Conservation (phyloP, 805 yeast species). For the Jamesozyma hellenica region DNA sequence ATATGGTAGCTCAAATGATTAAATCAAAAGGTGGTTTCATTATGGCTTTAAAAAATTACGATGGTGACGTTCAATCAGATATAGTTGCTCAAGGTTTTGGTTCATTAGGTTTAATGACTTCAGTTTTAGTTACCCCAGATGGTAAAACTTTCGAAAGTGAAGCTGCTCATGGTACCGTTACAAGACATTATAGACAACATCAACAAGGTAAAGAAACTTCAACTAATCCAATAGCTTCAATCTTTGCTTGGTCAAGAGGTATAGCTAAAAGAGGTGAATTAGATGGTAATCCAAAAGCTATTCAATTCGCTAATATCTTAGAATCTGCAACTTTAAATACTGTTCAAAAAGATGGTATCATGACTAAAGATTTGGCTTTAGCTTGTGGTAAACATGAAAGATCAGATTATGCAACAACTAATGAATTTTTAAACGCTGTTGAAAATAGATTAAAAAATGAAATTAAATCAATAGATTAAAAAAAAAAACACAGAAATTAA, state of each 20-base stretch:
- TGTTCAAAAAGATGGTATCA: constrained; percentile 61
- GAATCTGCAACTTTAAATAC: constrained; percentile 64
- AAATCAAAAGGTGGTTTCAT: constrained; percentile 77
- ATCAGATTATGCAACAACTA: constrained; percentile 57
- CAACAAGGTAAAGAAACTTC: constrained; percentile 78
- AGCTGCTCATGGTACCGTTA: constrained; percentile 84
- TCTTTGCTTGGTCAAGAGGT: constrained; percentile 84
- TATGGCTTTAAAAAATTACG: constrained; percentile 74
- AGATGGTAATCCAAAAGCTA: constrained; percentile 62
- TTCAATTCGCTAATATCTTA: constrained; percentile 51
- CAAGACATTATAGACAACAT: constrained; percentile 75
- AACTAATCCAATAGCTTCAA: constrained; percentile 77
- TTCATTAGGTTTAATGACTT: constrained; percentile 75
- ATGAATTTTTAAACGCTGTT: constrained; percentile 71
- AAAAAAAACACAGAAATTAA: not conserved
- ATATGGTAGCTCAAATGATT: constrained; percentile 84
- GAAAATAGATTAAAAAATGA: constrained; percentile 42
- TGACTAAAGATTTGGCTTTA: constrained; percentile 77
- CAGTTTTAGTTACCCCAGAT: constrained; percentile 73
- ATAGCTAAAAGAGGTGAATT: constrained; percentile 70
- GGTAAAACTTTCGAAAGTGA: constrained; percentile 80
- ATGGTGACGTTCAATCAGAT: constrained; percentile 80
- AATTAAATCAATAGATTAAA: constrained; percentile 21
- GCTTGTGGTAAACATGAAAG: constrained; percentile 56
- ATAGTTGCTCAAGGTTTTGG: constrained; percentile 85